These are phyloP conservation scores for Schizopora paradoxa DNA, from an alignment of 1,284 basidiomycete species.

Conservation along the genomic window DNA sequence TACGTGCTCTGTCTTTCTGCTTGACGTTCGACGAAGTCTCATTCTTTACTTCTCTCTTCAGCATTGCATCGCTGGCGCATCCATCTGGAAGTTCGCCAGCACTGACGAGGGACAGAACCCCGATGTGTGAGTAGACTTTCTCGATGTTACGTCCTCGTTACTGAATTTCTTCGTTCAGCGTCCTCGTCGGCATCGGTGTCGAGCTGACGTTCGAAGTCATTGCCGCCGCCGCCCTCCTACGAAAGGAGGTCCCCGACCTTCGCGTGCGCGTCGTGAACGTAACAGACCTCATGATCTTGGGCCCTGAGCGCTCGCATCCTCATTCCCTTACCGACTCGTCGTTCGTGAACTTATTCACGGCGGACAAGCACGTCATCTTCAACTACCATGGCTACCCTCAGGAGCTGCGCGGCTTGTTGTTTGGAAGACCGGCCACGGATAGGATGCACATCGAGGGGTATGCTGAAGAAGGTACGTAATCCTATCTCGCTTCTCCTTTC, in stretches of 20 bases:
- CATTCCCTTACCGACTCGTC: conserved; percentile 64
- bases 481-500: conserved; percentile 36
- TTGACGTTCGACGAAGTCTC: too few relatives aligned
- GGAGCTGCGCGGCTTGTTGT: conserved; percentile 59
- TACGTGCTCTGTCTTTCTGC: conserved; percentile 24
- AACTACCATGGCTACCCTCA: conserved; percentile 84
- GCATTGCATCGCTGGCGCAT: conserved; percentile 74
- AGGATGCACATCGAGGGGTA: conserved; percentile 56
- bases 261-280: conserved; percentile 80
- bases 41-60: conserved; percentile 24
- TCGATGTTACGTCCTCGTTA: neutral
- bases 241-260: conserved; percentile 54
- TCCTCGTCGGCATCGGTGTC: conserved; percentile 70
- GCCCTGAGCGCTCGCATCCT: conserved; percentile 62
- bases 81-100: conserved; percentile 73
- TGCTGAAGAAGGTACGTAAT: conserved; percentile 65
- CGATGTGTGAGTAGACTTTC: conserved; percentile 47
- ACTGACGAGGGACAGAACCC: conserved; percentile 58
- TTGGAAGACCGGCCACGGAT: conserved; percentile 45
- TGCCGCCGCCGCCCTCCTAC: conserved; percentile 70
- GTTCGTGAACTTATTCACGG: conserved; percentile 69
- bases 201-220: conserved; percentile 75
- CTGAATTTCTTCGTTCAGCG: conserved; percentile 30
- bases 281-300: conserved; percentile 78
- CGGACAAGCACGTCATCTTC: conserved; percentile 65